Base-by-base conservation (phyloP, 129 eudicot genomes). In the Flaveria robusta region DNA sequence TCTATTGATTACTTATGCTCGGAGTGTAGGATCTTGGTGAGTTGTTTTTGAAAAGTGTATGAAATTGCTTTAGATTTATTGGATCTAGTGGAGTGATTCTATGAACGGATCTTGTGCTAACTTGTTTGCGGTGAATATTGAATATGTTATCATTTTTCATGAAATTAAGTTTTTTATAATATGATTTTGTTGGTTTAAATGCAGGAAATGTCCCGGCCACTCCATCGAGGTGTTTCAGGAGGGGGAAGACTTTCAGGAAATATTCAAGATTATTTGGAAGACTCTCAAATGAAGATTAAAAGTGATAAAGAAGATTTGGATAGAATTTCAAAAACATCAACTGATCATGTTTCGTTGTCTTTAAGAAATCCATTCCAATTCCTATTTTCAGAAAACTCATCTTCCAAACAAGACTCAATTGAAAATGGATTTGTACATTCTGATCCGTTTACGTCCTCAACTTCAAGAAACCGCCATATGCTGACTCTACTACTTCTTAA, bases 181-280 rank as follows among this genome's bases (percentile, higher is more conserved):
- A 29, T 77, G 66, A 23, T 46, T 59, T 52, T 47, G 49, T 55
- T 27, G 67, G 39, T 26, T 59, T 59, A 6, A 19, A 51, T n/a
- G 83, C 68, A 77, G 82, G 79, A 89, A 81, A 94, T 94, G 98
- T 77, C 98, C 15, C 81, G 96, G 51, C 97, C 96, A 29, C 98
- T 91, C 15, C 99, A 85, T 65, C 83, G 99, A 54, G 97, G 89
- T 77, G 67, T 62, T 62, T 62, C 41, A 2, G 67, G 68, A 45
- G 68, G 45, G 41, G 89, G 90, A 72, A 81, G 96, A 59, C 71
- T 83, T 41, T 81, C 92, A 0, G 96, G 84, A 26, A 84, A 85
- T 79, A 69, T 55, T 74, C 84, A 86, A 77, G 92, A 88, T 85
- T 85, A 81, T 39, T 79, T 88, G 87, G 88, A 80, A 46, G 98